Evolutionary conservation across 768 basidiomycete genomes (phyloP).

Genomic region (Boletus huronensis): DNA sequence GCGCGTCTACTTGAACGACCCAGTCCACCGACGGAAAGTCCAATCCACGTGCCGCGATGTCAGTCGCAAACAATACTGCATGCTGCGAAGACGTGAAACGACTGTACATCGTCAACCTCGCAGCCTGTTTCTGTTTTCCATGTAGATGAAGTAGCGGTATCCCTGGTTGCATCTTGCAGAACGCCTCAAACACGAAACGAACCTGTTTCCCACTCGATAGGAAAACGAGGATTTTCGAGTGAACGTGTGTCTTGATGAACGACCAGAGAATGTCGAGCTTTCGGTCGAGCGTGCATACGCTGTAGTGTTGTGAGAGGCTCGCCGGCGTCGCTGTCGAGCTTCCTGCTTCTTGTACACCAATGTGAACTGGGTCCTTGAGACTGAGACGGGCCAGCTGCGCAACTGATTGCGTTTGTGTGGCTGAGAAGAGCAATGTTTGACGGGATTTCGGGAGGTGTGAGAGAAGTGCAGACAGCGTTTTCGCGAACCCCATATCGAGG

Average conservation of each 20-base stretch:
- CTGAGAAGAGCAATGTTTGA: slow-evolving; percentile 95
- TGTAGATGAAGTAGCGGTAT: slow-evolving; percentile 90
- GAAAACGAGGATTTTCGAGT: slow-evolving; percentile 90
- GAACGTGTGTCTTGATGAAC: slow-evolving; percentile 92
- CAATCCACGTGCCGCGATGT: slow-evolving; percentile 92
- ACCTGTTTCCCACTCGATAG: slow-evolving; percentile 96
- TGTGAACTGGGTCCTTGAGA: slow-evolving; percentile 73
- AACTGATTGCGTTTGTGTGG: slow-evolving; percentile 91
- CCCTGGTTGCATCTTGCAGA: slow-evolving; percentile 94
- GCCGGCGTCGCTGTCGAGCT: slow-evolving; percentile 57
- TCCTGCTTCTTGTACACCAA: slow-evolving; percentile 57
- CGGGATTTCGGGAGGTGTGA: slow-evolving; percentile 86
- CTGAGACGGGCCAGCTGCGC: slow-evolving; percentile 86
- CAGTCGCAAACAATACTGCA: slow-evolving; percentile 89
- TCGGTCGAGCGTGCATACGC: slow-evolving; percentile 74
- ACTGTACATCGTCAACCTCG: slow-evolving; percentile 77
- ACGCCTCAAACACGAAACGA: slow-evolving; percentile 92
- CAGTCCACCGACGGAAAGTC: slow-evolving; percentile 97
- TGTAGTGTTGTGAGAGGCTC: slow-evolving; percentile 85
- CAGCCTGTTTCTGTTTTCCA: slow-evolving; percentile 95
- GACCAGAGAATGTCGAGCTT: slow-evolving; percentile 92
- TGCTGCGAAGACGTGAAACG: slow-evolving; percentile 80
- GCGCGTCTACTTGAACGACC: slow-evolving; percentile 94
- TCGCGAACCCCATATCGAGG: slow-evolving; percentile 93
- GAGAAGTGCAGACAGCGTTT: slow-evolving; percentile 86